Evolutionary conservation across 2,329 filamentous ascomycete genomes (phyloP), one percentile per base, ranked within the genome.

Genomic region (Mariannaea elegans): DNA sequence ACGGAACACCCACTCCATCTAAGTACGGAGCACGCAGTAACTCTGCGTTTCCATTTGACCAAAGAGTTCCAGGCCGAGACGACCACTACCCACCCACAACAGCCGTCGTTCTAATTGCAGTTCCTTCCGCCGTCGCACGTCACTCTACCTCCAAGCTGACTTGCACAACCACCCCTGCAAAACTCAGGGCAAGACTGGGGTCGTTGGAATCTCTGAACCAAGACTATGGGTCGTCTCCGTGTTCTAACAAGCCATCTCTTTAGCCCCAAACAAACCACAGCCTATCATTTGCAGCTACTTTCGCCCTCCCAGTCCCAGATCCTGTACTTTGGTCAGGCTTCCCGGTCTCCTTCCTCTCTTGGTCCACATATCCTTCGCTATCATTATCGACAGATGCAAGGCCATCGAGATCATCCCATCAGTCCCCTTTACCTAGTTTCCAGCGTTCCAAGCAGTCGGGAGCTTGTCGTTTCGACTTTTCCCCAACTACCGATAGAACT

Each of bases 301-400:
- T 41, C 41, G 19, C 19, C 18, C 31, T 29, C 39, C 52, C 31
- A 34, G 36, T 39, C 53, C 38, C 38, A 41, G 47, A 58, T 44
- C 21, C 21, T 44, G 41, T 44, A 46, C 39, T 23, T 47, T 29
- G 41, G 29, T 21, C 46, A 49, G 29, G 46, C 19, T 51, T 36
- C 29, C 56, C 7, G 36, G 32, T 34, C 52, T 52, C 42, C 46
- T 29, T 27, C 12, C 32, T 38, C 27, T 19, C 19, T 59, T 23
- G 54, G 41, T 41, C 59, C 59, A 59, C 54, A 45, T 39, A 48
- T 16, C 47, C 47, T 57, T 38, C 59, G 21, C 46, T 42, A 48
- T 61, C 53, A 61, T 9, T 49, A 62, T 54, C 45, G 55, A 55
- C 46, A 59, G 36, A 49, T 59, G 55, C 59, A 56, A 39, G 46